phyloP scores from a whole-genome alignment of 2,329 filamentous ascomycete species.

The Beauveria australis region DNA sequence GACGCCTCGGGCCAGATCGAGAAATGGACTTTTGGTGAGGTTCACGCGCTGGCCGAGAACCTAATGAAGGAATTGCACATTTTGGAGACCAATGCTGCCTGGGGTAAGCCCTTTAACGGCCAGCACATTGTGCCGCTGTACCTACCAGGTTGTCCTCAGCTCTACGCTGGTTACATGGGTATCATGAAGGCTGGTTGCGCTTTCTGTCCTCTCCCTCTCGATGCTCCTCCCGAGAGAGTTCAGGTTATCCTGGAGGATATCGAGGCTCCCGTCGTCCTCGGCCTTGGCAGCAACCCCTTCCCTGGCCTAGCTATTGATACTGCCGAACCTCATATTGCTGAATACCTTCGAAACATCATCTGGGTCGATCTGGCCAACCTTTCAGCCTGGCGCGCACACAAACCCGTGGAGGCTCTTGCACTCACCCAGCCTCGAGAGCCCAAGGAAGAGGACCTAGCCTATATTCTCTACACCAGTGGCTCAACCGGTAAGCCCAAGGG shows the following conservation, averaged over 20 bases:
- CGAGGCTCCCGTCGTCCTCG: slow-evolving; percentile 12
- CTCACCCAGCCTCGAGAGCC: not conserved
- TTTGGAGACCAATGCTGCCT: slow-evolving; percentile 29
- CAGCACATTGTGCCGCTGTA: slow-evolving; percentile 31
- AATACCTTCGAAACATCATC: slow-evolving; percentile 3
- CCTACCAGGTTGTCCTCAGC: slow-evolving; percentile 10
- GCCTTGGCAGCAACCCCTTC: slow-evolving; percentile 18
- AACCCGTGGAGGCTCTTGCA: not conserved
- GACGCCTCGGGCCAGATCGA: slow-evolving; percentile 4
- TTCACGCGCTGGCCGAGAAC: not conserved
- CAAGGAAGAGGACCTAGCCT: slow-evolving; percentile 24
- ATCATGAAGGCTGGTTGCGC: slow-evolving; percentile 11
- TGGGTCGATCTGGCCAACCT: slow-evolving; percentile 11
- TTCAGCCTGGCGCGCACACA: slow-evolving; percentile 3
- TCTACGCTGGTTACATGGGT: slow-evolving; percentile 13
- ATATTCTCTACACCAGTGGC: slow-evolving; percentile 37
- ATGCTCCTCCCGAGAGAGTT: slow-evolving; percentile 10
- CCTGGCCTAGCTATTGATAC: slow-evolving; percentile 14
- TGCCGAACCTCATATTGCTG: slow-evolving; percentile 15
- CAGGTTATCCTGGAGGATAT: slow-evolving; percentile 8
- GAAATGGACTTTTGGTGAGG: slow-evolving; percentile 6
- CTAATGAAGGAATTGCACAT: slow-evolving; percentile 8
- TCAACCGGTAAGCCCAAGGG: slow-evolving; percentile 44
- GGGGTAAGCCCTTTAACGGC: slow-evolving; percentile 27
- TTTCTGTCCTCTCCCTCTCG: slow-evolving; percentile 9